A percentile compares a stretch with the other conserved stretches of the same genome.
phyloP scores from a whole-genome alignment of 495 filamentous ascomycete species.

The Monascus purpureus region DNA sequence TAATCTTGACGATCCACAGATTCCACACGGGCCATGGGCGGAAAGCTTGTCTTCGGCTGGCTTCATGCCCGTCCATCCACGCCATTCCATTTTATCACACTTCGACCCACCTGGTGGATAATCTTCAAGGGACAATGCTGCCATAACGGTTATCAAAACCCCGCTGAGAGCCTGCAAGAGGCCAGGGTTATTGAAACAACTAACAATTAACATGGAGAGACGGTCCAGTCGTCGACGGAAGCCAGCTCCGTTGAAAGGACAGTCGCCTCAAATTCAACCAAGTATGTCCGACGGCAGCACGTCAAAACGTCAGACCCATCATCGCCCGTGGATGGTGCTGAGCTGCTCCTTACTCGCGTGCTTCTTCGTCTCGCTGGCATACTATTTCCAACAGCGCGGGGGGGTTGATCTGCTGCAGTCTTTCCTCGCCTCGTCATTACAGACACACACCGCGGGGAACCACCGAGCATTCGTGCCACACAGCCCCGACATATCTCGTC shows the following conservation, averaged over 20 bases:
- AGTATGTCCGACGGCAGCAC: too few species aligned
- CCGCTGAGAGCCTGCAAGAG: background rate
- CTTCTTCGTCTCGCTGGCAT: background rate
- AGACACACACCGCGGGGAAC: background rate
- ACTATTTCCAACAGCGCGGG: background rate
- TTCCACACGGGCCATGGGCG: too few species aligned
- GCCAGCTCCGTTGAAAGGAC: background rate
- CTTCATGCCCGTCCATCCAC: too few species aligned
- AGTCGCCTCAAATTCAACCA: too few species aligned
- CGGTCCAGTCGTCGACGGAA: conserved; percentile 2
- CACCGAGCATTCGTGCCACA: background rate
- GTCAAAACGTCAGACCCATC: background rate
- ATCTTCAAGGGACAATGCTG: too few species aligned
- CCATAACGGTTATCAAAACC: background rate
- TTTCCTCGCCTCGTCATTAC: background rate
- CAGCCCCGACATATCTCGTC: conserved; percentile 4
- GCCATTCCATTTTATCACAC: too few species aligned
- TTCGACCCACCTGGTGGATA: too few species aligned
- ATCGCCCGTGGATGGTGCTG: conserved; percentile 1
- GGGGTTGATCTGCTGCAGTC: background rate
- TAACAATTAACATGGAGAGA: conserved; percentile 4
- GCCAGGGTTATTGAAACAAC: background rate
- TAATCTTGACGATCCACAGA: too few species aligned
- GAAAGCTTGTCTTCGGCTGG: too few species aligned
- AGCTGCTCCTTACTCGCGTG: background rate